phyloP scores from a whole-genome alignment of 371 early-diverging fungal species.

The Mucor irregularis region DNA sequence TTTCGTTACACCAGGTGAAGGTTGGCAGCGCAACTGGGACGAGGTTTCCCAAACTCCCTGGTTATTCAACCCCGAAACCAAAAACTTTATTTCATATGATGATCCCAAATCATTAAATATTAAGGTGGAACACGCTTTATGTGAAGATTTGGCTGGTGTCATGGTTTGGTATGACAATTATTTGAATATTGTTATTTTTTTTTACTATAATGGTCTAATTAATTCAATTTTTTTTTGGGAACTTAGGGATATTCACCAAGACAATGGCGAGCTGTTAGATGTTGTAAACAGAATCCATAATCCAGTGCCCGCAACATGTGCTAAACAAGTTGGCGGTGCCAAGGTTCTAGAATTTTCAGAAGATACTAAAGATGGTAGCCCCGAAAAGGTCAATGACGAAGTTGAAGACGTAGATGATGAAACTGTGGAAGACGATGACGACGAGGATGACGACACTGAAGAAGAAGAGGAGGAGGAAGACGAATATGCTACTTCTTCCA shows the following conservation, averaged over 20 bases:
- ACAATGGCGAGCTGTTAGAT: slow-evolving; percentile 56
- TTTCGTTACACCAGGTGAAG: slow-evolving; percentile 40
- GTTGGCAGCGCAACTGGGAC: slow-evolving; percentile 66
- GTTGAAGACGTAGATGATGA: neutral
- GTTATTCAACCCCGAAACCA: slow-evolving; percentile 60
- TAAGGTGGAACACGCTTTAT: slow-evolving; percentile 60
- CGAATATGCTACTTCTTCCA: neutral
- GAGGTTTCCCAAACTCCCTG: slow-evolving; percentile 68
- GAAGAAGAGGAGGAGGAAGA: slow-evolving; percentile 4
- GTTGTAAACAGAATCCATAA: slow-evolving; percentile 41
- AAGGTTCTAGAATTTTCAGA: neutral
- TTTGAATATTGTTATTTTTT: neutral
- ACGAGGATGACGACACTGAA: neutral
- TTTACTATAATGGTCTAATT: neutral
- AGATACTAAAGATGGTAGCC: neutral
- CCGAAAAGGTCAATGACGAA: neutral
- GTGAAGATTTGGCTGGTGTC: slow-evolving; percentile 57
- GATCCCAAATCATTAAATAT: slow-evolving; percentile 57
- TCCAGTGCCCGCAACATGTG: neutral
- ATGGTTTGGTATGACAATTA: slow-evolving; percentile 72
- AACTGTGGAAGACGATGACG: neutral
- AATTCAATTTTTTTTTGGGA: neutral
- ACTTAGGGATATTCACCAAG: slow-evolving; percentile 51
- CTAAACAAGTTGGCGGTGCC: neutral
- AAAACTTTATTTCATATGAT: slow-evolving; percentile 66